Conservation (phyloP, 805 yeast species). For the Pichia deserticola region DNA sequence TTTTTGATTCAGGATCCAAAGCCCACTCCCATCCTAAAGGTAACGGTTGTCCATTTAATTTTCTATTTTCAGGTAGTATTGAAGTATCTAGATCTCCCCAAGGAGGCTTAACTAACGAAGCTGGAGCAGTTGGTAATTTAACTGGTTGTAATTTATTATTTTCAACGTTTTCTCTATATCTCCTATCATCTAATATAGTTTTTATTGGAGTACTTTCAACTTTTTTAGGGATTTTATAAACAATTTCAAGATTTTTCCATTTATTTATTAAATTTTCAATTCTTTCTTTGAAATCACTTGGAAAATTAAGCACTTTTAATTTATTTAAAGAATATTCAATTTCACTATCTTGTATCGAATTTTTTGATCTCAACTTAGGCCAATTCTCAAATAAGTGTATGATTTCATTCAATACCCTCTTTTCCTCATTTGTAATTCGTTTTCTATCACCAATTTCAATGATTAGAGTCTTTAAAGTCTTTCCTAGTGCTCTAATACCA, state of each 20-base stretch:
- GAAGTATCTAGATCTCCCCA: slow-evolving; percentile 15
- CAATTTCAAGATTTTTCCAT: slow-evolving; percentile 74
- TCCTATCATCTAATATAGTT: slow-evolving; percentile 18
- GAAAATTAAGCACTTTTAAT: slow-evolving; percentile 19
- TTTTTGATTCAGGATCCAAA: slow-evolving; percentile 36
- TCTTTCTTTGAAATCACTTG: slow-evolving; percentile 23
- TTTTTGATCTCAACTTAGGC: slow-evolving; percentile 63
- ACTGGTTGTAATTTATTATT: slow-evolving; percentile 1
- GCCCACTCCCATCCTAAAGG: slow-evolving; percentile 68
- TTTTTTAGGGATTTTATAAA: slow-evolving; percentile 76
- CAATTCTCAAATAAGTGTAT: slow-evolving; percentile 53
- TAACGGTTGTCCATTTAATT: slow-evolving; percentile 29
- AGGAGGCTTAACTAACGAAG: slow-evolving; percentile 8
- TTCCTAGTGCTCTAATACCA: slow-evolving; percentile 75
- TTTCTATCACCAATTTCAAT: slow-evolving; percentile 4
- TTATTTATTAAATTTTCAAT: slow-evolving; percentile 44
- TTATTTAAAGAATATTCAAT: slow-evolving; percentile 57
- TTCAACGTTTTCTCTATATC: slow-evolving; percentile 11
- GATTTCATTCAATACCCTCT: slow-evolving; percentile 38
- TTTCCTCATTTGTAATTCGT: slow-evolving; percentile 25
- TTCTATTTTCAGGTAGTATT: slow-evolving; percentile 15
- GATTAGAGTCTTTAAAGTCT: slow-evolving; percentile 39
- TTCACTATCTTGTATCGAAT: slow-evolving; percentile 66
- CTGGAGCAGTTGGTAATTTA: slow-evolving; percentile 10
- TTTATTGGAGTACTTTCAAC: slow-evolving; percentile 19